Conservation (phyloP, 2,329 filamentous ascomycete genomes). For the Trichoderma sp. region DNA sequence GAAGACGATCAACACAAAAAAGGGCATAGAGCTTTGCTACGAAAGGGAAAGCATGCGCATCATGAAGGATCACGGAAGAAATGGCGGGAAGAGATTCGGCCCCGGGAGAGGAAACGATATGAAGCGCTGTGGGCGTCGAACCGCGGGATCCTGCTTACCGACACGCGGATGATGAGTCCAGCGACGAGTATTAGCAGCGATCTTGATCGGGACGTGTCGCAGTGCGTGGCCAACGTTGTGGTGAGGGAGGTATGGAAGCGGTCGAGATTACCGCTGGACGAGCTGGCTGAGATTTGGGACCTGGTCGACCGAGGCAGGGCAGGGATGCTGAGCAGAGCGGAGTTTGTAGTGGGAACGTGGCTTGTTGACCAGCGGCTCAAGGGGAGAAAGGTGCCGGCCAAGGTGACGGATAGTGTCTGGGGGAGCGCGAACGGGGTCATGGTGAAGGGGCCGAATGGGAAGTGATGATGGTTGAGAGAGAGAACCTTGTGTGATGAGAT, state of each 20-base stretch:
- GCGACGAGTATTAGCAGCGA: slow-evolving; percentile 21
- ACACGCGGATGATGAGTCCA: slow-evolving; percentile 17
- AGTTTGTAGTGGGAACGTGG: slow-evolving; percentile 84
- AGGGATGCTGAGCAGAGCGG: slow-evolving; percentile 60
- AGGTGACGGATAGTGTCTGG: slow-evolving; percentile 74
- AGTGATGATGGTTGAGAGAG: slow-evolving; percentile 20
- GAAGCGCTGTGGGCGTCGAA: slow-evolving; percentile 85
- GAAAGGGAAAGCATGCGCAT: slow-evolving; percentile 63
- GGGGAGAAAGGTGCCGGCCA: slow-evolving; percentile 71
- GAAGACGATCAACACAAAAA: slow-evolving; percentile 53
- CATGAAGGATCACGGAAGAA: slow-evolving; percentile 72
- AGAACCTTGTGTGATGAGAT: neutral
- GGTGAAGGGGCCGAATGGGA: slow-evolving; percentile 34
- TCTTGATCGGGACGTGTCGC: slow-evolving; percentile 33
- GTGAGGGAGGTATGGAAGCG: slow-evolving; percentile 73
- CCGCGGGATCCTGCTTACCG: slow-evolving; percentile 53
- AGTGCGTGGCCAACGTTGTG: slow-evolving; percentile 64
- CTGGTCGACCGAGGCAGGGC: slow-evolving; percentile 59
- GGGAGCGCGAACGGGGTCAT: slow-evolving; percentile 56
- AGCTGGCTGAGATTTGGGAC: slow-evolving; percentile 74
- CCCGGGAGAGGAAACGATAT: slow-evolving; percentile 72
- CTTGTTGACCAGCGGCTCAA: slow-evolving; percentile 77
- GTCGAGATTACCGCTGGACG: slow-evolving; percentile 63
- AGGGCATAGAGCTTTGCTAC: slow-evolving; percentile 49
- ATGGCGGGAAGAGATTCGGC: slow-evolving; percentile 73